Percentiles rank a stretch among this genome's conserved stretches.
These are phyloP conservation scores for Phytophthora brassicae DNA, from an alignment of 352 stramenopile genomes.

Conservation along the genomic window DNA sequence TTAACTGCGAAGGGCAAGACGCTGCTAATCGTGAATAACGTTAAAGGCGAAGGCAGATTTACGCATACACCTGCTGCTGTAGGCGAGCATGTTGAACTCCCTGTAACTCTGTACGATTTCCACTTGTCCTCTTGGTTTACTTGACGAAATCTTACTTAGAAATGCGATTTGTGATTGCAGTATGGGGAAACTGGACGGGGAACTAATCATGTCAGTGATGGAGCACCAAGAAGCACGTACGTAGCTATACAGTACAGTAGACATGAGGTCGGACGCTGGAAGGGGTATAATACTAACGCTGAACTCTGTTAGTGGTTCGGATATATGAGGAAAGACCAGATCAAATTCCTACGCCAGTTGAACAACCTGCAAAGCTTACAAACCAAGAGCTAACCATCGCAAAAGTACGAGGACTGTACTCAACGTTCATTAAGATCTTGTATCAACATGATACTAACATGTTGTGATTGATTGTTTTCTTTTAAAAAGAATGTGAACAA, in stretches of 20 bases:
- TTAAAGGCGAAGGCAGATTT: constrained; percentile 61
- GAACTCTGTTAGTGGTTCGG: constrained; percentile 10
- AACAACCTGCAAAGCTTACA: constrained; percentile 36
- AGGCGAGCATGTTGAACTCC: constrained; percentile 36
- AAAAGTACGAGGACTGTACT: constrained; percentile 21
- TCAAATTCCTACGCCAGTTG: constrained; percentile 26
- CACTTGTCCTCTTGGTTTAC: not conserved
- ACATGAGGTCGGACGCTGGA: not conserved
- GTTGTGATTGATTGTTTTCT: not conserved
- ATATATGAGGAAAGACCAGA: constrained; percentile 37
- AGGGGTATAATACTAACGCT: not conserved
- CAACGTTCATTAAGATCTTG: not conserved
- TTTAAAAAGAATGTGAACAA: constrained; percentile 45
- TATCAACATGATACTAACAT: not conserved
- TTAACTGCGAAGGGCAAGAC: constrained; percentile 32
- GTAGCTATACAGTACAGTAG: constrained; percentile 6
- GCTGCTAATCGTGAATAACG: constrained; percentile 69
- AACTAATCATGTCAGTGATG: constrained; percentile 62
- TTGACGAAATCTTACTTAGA: not conserved
- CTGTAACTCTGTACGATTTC: constrained; percentile 59
- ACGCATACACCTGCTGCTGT: constrained; percentile 30
- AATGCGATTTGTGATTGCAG: constrained; percentile 27
- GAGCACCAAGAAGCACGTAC: constrained; percentile 48
- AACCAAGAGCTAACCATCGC: constrained; percentile 47
- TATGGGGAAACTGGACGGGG: constrained; percentile 63